Conservation (phyloP, 257 asterid species). For the Sherardia arvensis region DNA sequence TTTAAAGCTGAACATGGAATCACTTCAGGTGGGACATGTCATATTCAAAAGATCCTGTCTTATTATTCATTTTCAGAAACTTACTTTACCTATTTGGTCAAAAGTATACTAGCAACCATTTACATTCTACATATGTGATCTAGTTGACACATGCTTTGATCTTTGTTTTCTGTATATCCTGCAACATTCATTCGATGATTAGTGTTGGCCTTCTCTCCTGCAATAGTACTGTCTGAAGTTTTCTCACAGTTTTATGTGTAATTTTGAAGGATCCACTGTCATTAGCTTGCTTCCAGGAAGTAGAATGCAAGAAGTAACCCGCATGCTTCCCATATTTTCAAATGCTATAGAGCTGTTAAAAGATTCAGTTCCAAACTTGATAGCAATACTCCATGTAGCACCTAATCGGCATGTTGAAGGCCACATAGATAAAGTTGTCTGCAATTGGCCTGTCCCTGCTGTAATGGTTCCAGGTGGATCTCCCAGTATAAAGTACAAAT, state of each 20-base stretch:
- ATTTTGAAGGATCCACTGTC: slow-evolving; percentile 52
- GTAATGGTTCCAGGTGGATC: slow-evolving; percentile 62
- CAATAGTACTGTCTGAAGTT: background rate
- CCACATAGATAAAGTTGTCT: slow-evolving; percentile 33
- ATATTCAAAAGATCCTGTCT: slow-evolving; percentile 8
- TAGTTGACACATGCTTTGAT: background rate
- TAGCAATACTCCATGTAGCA: slow-evolving; percentile 67
- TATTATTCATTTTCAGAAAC: slow-evolving; percentile 1
- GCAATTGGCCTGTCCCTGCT: slow-evolving; percentile 55
- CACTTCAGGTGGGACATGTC: slow-evolving; percentile 43
- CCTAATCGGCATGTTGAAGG: slow-evolving; percentile 70
- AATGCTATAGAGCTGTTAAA: slow-evolving; percentile 47
- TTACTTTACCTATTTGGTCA: background rate
- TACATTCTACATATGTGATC: background rate
- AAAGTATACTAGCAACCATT: background rate
- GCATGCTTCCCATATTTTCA: slow-evolving; percentile 73
- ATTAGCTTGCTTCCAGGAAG: slow-evolving; percentile 93
- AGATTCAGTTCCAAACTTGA: slow-evolving; percentile 35
- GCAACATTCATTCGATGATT: background rate
- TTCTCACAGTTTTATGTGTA: background rate
- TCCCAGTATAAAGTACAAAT: slow-evolving; percentile 40
- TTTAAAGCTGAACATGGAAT: slow-evolving; percentile 52
- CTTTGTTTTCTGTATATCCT: background rate
- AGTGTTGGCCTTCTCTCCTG: background rate
- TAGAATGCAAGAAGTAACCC: slow-evolving; percentile 82